phyloP scores from a whole-genome alignment of 306 rosid species.

The Clitoria ternatea region DNA sequence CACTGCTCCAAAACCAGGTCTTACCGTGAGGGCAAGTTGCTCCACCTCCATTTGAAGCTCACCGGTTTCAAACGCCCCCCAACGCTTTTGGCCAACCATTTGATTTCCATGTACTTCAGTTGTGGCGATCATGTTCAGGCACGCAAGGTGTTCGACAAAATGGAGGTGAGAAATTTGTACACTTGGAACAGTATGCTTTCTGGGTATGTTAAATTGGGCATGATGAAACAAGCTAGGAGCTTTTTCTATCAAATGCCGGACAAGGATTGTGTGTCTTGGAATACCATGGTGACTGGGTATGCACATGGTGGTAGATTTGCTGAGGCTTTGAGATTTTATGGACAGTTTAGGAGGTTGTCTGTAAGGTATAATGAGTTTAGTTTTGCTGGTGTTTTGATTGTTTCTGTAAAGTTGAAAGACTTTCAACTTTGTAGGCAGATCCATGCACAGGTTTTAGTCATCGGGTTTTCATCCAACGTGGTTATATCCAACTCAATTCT shows the following conservation, averaged over 20 bases:
- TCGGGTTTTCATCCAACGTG: conserved; percentile 61
- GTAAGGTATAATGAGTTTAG: conserved; percentile 69
- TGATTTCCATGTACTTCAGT: conserved; percentile 56
- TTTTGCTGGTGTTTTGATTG: conserved; percentile 71
- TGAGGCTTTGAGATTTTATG: conserved; percentile 64
- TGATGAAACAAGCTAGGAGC: conserved; percentile 50
- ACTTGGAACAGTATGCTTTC: conserved; percentile 85
- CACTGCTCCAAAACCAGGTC: conserved; percentile 50
- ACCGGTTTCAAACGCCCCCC: conserved; percentile 69
- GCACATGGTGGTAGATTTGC: conserved; percentile 44
- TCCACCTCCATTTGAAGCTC: conserved; percentile 68
- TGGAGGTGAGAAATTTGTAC: conserved; percentile 65
- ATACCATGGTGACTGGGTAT: conserved; percentile 67
- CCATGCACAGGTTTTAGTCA: conserved; percentile 74
- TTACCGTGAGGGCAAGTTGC: conserved; percentile 48
- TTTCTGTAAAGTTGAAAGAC: conserved; percentile 56
- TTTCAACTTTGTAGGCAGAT: conserved; percentile 61
- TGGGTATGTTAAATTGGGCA: conserved; percentile 71
- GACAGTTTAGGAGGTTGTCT: conserved; percentile 46
- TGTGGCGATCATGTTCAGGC: conserved; percentile 57
- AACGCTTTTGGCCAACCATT: conserved; percentile 54
- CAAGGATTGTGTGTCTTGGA: conserved; percentile 79
- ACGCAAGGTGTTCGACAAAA: conserved; percentile 74
- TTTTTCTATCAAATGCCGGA: conserved; percentile 58
- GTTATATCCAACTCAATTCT: conserved; percentile 66